Evolutionary conservation across 495 filamentous ascomycete species (phyloP).

Genomic region (Tetracladium marchalianum): DNA sequence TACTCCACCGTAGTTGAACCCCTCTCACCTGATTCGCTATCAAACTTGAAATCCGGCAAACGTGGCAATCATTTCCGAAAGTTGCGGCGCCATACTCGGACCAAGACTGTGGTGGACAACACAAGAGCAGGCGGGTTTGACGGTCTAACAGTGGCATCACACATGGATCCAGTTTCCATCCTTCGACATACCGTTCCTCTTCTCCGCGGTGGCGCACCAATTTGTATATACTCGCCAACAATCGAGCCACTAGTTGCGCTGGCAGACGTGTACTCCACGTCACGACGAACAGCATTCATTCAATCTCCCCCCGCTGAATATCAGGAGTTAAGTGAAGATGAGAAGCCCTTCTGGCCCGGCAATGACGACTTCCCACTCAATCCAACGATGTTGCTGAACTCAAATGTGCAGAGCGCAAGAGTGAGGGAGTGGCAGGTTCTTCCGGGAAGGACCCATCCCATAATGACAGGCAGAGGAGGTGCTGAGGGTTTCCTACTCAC

Average conservation of each 20-base stretch:
- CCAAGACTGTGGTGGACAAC: constrained; percentile 56
- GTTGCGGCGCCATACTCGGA: constrained; percentile 65
- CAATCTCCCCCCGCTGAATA: constrained; percentile 9
- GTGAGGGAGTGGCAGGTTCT: constrained; percentile 80
- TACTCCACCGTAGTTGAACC: constrained; percentile 50
- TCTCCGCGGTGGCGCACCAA: constrained; percentile 68
- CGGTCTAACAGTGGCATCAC: constrained; percentile 68
- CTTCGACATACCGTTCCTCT: constrained; percentile 65
- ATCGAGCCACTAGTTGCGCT: constrained; percentile 67
- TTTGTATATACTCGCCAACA: constrained; percentile 73
- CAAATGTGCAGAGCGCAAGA: constrained; percentile 67
- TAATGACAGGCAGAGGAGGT: constrained; percentile 83
- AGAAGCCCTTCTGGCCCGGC: constrained; percentile 38
- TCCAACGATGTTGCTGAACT: constrained; percentile 69
- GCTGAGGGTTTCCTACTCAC: constrained; percentile 88
- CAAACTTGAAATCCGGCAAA: constrained; percentile 62
- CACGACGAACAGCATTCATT: constrained; percentile 64
- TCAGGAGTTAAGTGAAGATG: constrained; percentile 20
- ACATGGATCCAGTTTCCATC: constrained; percentile 70
- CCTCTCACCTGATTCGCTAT: constrained; percentile 43
- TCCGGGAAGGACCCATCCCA: constrained; percentile 82
- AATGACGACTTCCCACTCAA: constrained; percentile 71
- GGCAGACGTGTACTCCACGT: constrained; percentile 70
- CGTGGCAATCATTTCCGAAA: constrained; percentile 78
- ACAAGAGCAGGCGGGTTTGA: constrained; percentile 69